A percentile compares a stretch with the other conserved stretches of the same genome.
Evolutionary conservation across 2,329 filamentous ascomycete species (phyloP).

Genomic region (Leptoxyphium fumago): DNA sequence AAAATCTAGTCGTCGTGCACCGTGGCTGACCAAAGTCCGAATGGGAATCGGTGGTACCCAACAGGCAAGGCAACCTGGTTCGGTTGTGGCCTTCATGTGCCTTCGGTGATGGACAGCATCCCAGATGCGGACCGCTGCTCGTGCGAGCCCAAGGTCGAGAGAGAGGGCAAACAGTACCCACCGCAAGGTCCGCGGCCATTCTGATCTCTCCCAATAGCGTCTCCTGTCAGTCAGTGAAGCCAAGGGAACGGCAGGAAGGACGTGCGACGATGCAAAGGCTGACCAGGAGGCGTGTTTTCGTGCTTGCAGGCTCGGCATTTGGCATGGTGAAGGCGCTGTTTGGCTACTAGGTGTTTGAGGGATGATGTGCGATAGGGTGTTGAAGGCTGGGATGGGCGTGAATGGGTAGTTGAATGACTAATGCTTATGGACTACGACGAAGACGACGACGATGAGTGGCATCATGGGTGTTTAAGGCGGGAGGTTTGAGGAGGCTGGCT

Average conservation of each 20-base stretch:
- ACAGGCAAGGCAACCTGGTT: slow-evolving; percentile 20
- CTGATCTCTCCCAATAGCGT: not conserved
- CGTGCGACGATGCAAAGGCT: not conserved
- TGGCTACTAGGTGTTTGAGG: slow-evolving; percentile 7
- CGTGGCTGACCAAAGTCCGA: not conserved
- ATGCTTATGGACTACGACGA: too few species aligned
- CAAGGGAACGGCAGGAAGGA: not conserved
- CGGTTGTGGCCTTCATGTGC: slow-evolving; percentile 18
- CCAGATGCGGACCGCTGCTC: slow-evolving; percentile 46
- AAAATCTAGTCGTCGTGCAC: not conserved
- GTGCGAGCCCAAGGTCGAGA: slow-evolving; percentile 49
- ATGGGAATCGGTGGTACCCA: not conserved
- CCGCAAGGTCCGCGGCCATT: slow-evolving; percentile 37
- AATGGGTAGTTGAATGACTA: slow-evolving; percentile 9
- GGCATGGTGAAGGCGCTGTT: slow-evolving; percentile 18
- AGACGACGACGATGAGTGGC: too few species aligned
- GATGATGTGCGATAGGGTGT: slow-evolving; percentile 1
- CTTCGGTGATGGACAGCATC: slow-evolving; percentile 47
- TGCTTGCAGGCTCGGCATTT: slow-evolving; percentile 13
- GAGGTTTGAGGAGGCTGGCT: too few species aligned
- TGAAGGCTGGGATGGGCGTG: slow-evolving; percentile 5
- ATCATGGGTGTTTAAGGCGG: too few species aligned
- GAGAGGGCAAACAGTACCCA: slow-evolving; percentile 48
- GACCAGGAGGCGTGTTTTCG: not conserved
- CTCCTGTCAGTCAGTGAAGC: not conserved